Evolutionary conservation across 2,329 filamentous ascomycete species (phyloP).

Genomic region (Aspergillus tanneri): DNA sequence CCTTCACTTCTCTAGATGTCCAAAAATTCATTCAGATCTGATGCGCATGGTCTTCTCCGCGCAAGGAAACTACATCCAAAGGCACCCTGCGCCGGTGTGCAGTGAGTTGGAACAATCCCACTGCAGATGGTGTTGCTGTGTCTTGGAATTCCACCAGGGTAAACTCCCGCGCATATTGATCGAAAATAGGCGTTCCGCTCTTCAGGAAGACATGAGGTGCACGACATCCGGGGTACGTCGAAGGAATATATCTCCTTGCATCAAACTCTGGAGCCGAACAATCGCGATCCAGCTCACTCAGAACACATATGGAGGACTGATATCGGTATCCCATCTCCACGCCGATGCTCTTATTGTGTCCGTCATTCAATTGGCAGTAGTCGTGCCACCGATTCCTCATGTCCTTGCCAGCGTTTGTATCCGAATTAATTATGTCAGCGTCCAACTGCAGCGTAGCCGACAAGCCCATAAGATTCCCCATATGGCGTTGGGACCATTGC

Average conservation of each 20-base stretch:
- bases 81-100: too few relatives aligned
- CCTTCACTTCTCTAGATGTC: too few relatives aligned
- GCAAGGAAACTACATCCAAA: too few relatives aligned
- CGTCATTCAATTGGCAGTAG: neutral
- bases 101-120: too few relatives aligned
- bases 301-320: neutral
- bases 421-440: neutral
- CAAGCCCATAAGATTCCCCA: neutral
- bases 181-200: conserved; percentile 7
- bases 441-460: neutral
- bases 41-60: too few relatives aligned
- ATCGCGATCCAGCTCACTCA: neutral
- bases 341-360: neutral
- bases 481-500: neutral
- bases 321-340: neutral
- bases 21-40: too few relatives aligned
- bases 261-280: conserved; percentile 5
- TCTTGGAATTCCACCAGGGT: conserved; percentile 13
- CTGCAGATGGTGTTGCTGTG: too few relatives aligned
- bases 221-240: conserved; percentile 11
- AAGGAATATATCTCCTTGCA: conserved; percentile 7
- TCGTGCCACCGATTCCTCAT: neutral
- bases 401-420: neutral
- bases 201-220: conserved; percentile 12
- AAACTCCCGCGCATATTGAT: conserved; percentile 8